Percentiles rank a stretch among this genome's conserved stretches.
Evolutionary conservation across 1,284 basidiomycete genomes (phyloP).

Genomic region (Tilletia caries): DNA sequence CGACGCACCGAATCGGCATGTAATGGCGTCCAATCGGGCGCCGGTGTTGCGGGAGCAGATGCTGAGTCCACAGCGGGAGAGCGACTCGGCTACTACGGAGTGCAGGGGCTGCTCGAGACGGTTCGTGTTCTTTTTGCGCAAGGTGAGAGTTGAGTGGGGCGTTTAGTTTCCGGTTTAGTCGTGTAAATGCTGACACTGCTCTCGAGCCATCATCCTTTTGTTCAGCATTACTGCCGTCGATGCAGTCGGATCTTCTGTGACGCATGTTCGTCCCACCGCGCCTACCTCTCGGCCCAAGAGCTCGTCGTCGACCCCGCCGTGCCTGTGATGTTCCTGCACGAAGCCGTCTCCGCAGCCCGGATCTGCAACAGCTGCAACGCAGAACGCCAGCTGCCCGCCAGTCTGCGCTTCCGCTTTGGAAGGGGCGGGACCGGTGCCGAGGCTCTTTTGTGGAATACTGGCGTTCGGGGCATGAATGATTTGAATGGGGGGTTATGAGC

Average conservation of each 20-base stretch:
- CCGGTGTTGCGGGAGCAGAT: slow-evolving; percentile 34
- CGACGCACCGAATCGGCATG: slow-evolving; percentile 38
- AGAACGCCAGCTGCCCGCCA: slow-evolving; percentile 66
- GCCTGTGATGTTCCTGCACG: slow-evolving; percentile 59
- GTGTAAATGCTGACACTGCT: not conserved
- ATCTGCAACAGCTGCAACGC: slow-evolving; percentile 69
- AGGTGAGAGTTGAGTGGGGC: slow-evolving; percentile 45
- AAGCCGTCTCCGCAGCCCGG: slow-evolving; percentile 64
- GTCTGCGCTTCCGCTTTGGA: slow-evolving; percentile 58
- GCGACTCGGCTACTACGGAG: slow-evolving; percentile 68
- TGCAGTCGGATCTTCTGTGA: slow-evolving; percentile 89
- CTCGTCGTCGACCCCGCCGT: slow-evolving; percentile 70
- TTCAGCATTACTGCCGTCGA: slow-evolving; percentile 72
- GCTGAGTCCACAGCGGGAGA: slow-evolving; percentile 72
- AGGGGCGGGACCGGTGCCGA: slow-evolving; percentile 22
- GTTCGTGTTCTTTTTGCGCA: slow-evolving; percentile 74
- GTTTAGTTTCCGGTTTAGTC: too few species aligned
- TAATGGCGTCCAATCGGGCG: slow-evolving; percentile 20
- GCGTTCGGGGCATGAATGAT: slow-evolving; percentile 17
- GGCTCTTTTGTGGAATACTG: slow-evolving; percentile 26
- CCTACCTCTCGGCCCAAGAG: slow-evolving; percentile 70
- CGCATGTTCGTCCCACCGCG: slow-evolving; percentile 73
- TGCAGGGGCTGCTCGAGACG: slow-evolving; percentile 74
- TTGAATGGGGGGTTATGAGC: too few species aligned
- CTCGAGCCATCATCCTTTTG: not conserved